phyloP scores from a whole-genome alignment of 257 asterid species.

The Ballota nigra region DNA sequence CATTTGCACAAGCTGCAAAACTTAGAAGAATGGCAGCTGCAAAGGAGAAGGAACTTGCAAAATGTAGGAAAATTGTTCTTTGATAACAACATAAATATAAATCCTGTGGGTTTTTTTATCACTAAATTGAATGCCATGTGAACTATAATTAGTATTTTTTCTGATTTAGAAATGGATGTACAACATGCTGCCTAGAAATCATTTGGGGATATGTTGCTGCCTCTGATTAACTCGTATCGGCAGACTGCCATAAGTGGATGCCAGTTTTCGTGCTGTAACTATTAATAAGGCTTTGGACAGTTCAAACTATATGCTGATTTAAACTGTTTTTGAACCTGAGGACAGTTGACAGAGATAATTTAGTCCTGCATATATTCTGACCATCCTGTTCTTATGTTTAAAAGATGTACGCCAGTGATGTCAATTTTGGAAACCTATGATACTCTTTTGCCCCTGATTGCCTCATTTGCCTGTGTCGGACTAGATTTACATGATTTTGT shows the following conservation, averaged over 20 bases:
- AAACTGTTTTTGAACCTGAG: background rate
- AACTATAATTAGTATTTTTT: background rate
- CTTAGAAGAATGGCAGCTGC: conserved; percentile 83
- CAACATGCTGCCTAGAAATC: background rate
- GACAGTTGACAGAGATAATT: background rate
- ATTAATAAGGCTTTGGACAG: background rate
- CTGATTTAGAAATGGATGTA: background rate
- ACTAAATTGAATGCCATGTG: conserved; percentile 14
- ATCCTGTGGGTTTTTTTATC: background rate
- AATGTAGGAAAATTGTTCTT: conserved; percentile 42
- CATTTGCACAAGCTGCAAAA: conserved; percentile 98
- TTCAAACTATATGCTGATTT: background rate
- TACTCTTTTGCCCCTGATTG: too few relatives aligned
- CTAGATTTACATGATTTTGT: background rate
- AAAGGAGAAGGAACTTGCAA: conserved; percentile 88
- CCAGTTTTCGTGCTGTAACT: background rate
- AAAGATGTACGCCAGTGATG: too few relatives aligned
- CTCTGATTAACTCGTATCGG: background rate
- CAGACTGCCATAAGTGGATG: background rate
- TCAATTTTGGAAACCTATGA: too few relatives aligned
- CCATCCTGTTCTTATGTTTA: background rate
- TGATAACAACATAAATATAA: background rate
- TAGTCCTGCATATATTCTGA: too few relatives aligned
- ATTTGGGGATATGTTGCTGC: background rate
- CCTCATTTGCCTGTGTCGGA: too few relatives aligned